These are phyloP conservation scores for Chalaropsis ovoidea DNA, from an alignment of 2,329 filamentous ascomycete genomes.

Conservation along the genomic window DNA sequence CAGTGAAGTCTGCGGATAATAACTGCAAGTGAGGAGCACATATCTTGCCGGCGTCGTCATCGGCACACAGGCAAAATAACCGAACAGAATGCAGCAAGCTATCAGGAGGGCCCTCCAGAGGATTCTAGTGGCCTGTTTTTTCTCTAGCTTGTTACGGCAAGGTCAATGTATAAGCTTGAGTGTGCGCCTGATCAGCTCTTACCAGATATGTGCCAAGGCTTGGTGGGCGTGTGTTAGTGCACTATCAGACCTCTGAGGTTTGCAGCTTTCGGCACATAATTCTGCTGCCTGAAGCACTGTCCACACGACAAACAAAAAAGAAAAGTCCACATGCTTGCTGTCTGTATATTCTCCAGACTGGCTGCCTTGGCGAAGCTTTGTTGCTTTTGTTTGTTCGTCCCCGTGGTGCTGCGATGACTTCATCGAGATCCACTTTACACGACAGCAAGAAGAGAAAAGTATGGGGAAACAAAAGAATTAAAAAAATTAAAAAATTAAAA, in stretches of 20 bases:
- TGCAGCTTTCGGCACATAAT: not conserved
- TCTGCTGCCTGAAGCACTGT: not conserved
- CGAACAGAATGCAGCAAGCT: not conserved
- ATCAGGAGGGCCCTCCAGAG: not conserved
- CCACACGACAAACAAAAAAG: not conserved
- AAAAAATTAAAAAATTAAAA: not conserved
- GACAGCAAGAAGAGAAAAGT: not conserved
- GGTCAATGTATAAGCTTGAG: not conserved
- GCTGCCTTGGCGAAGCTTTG: not conserved
- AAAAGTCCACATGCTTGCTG: not conserved
- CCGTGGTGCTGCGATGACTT: not conserved
- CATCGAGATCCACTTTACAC: conserved; percentile 6
- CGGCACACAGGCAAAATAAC: not conserved
- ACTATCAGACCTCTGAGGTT: not conserved
- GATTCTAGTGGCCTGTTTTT: not conserved
- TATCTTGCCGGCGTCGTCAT: not conserved
- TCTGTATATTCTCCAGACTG: not conserved
- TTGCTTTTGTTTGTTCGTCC: not conserved
- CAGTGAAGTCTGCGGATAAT: not conserved
- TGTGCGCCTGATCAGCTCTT: not conserved
- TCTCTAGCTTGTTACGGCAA: not conserved
- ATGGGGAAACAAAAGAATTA: not conserved
- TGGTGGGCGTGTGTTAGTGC: not conserved
- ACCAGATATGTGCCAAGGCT: not conserved
- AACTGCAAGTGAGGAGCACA: not conserved